Evolutionary conservation across 208 protist genomes (phyloP).

Genomic region (Trypanosoma platydactyli): DNA sequence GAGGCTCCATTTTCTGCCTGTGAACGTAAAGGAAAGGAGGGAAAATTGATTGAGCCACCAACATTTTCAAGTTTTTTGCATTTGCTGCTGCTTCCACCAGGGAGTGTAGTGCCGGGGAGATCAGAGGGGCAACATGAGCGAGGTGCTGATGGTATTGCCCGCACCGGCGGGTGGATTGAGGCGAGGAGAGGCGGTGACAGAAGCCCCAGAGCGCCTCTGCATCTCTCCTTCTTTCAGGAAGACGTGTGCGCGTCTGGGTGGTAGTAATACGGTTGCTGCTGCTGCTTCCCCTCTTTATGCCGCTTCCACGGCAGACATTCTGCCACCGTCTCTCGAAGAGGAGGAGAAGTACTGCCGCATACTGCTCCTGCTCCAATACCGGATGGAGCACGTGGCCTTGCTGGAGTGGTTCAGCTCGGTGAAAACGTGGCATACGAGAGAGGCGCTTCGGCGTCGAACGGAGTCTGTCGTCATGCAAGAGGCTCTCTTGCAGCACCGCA

Average conservation of each 20-base stretch:
- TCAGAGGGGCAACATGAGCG: constrained; percentile 13
- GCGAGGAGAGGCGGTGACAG: too few relatives aligned
- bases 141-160: constrained; percentile 17
- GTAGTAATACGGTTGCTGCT: neutral
- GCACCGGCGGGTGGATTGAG: too few relatives aligned
- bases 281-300: neutral
- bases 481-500: constrained; percentile 9
- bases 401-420: constrained; percentile 2
- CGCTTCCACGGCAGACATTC: neutral
- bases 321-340: neutral
- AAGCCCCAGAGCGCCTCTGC: neutral
- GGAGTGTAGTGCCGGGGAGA: neutral
- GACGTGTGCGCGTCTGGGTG: neutral
- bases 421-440: neutral
- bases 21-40: too few relatives aligned
- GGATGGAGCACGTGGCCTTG: constrained; percentile 2
- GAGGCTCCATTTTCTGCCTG: too few relatives aligned
- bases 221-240: neutral
- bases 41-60: too few relatives aligned
- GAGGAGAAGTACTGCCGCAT: constrained; percentile 12
- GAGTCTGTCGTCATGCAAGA: constrained; percentile 1
- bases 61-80: neutral
- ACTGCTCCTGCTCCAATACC: neutral
- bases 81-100: neutral
- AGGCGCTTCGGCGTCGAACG: neutral